phyloP scores from a whole-genome alignment of 495 filamentous ascomycete species.

The Penicilliopsis zonata region DNA sequence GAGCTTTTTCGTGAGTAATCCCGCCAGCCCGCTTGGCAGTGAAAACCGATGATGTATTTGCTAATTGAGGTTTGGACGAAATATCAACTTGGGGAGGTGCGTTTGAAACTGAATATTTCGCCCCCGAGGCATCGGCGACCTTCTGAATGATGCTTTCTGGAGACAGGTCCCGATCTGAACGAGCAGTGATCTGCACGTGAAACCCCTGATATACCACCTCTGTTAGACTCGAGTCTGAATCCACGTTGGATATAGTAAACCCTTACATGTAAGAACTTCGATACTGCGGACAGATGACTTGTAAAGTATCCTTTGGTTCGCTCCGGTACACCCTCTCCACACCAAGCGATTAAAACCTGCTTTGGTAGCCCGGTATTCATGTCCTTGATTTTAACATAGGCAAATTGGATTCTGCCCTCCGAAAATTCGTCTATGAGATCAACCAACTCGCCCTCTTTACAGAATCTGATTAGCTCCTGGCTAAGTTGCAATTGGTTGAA shows the following conservation, averaged over 20 bases:
- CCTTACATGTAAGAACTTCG: constrained; percentile 74
- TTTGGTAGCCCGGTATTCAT: constrained; percentile 87
- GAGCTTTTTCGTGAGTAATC: constrained; percentile 48
- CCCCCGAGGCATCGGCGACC: constrained; percentile 89
- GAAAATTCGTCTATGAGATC: constrained; percentile 97
- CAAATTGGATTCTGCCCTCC: constrained; percentile 92
- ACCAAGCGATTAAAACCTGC: constrained; percentile 91
- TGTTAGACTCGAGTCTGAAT: constrained; percentile 5
- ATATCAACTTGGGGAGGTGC: constrained; percentile 31
- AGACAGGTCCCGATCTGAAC: constrained; percentile 76
- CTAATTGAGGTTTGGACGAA: constrained; percentile 54
- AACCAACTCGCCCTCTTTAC: constrained; percentile 79
- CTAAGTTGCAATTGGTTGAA: not conserved
- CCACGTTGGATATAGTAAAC: not conserved
- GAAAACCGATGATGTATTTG: constrained; percentile 83
- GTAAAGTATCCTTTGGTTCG: constrained; percentile 97
- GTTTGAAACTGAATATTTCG: constrained; percentile 72
- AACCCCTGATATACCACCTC: constrained; percentile 50
- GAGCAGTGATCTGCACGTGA: constrained; percentile 92
- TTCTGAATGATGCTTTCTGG: constrained; percentile 84
- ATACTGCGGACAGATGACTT: constrained; percentile 77
- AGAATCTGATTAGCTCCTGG: constrained; percentile 1
- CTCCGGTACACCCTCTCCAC: constrained; percentile 96
- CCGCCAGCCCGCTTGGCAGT: constrained; percentile 65
- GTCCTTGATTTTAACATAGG: constrained; percentile 92